Evolutionary conservation across 805 yeast species (phyloP), one percentile per base, ranked within the genome.

Genomic region (Zygosaccharomyces kombuchaensis): DNA sequence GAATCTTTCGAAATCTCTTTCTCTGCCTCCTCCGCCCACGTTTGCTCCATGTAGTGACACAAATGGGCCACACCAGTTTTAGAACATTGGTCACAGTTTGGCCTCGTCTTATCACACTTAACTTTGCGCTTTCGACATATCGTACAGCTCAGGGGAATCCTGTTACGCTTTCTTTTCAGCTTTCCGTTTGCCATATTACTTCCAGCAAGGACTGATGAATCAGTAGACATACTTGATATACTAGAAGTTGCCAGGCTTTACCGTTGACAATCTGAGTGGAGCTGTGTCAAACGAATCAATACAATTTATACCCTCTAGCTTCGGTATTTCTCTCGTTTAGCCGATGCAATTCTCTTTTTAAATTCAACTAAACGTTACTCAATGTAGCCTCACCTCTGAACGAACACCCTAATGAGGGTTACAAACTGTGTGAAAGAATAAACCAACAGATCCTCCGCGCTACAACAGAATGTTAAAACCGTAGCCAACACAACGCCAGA

Each of bases 41-140:
- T 67, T 34, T 81, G 83, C 50, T 76, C 81, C 53, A 78, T 67
- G 52, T 77, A 78, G 43, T 76, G 77, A 47, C 83, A 78, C 14
- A 78, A 61, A 56, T 78, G 82, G 6, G 75, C 75, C 12, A 78
- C 82, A 2, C 81, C 82, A 12, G 79, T 77, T 54, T 75, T 75
- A 29, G 72, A 69, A 65, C 83, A 78, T 46, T 76, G 77, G 7
- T 75, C 68, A 59, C 83, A 78, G 41, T 76, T 77, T 1, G 83
- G 83, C 51, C 77, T 71, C 36, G 70, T 69, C 49, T 72, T 70
- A 52, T 72, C 76, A 62, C 77, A 73, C 39, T 73, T 75, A 12
- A 76, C 77, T 51, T 76, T 76, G 44, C 78, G 61, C 54, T 72
- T 66, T 47, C 78, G 68, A 55, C 81, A 76, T 36, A 70, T 70